Evolutionary conservation across 1,284 basidiomycete species (phyloP).

Genomic region (Lignosus rhinocerotis): DNA sequence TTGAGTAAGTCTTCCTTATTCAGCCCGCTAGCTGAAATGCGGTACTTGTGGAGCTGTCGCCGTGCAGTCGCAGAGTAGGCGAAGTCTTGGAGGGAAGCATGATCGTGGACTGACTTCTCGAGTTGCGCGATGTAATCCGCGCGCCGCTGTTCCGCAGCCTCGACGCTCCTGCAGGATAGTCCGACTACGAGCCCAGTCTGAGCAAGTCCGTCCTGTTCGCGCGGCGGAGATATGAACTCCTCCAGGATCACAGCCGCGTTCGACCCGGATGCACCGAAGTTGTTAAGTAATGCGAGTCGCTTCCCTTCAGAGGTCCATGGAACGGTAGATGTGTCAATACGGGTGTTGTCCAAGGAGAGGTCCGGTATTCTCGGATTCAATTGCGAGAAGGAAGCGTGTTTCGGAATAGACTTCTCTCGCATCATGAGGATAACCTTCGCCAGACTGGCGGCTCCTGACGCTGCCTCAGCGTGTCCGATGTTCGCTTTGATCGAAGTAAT

Average conservation of each 20-base stretch:
- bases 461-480: slow-evolving; percentile 74
- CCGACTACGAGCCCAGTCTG: slow-evolving; percentile 45
- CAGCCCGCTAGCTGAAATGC: slow-evolving; percentile 48
- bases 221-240: slow-evolving; percentile 35
- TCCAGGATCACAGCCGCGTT: slow-evolving; percentile 65
- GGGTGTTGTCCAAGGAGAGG: slow-evolving; percentile 47
- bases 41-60: slow-evolving; percentile 53
- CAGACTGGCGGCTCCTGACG: slow-evolving; percentile 69
- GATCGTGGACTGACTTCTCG: slow-evolving; percentile 28
- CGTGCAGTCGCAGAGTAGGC: slow-evolving; percentile 68
- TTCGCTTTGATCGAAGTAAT: slow-evolving; percentile 72
- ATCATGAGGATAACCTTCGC: slow-evolving; percentile 74
- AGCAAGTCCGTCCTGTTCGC: not conserved
- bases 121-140: slow-evolving; percentile 49
- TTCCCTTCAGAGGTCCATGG: slow-evolving; percentile 44
- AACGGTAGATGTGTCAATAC: slow-evolving; percentile 44
- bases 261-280: slow-evolving; percentile 75
- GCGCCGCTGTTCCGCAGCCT: slow-evolving; percentile 49
- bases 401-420: slow-evolving; percentile 53
- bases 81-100: slow-evolving; percentile 45
- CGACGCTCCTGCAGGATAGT: slow-evolving; percentile 56
- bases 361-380: slow-evolving; percentile 58
- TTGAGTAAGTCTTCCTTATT: slow-evolving; percentile 45
- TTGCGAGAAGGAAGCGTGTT: slow-evolving; percentile 55
- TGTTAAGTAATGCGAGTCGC: slow-evolving; percentile 64